Conservation (phyloP, 164 flowering plant species). For the Paratinospora sagittata region DNA sequence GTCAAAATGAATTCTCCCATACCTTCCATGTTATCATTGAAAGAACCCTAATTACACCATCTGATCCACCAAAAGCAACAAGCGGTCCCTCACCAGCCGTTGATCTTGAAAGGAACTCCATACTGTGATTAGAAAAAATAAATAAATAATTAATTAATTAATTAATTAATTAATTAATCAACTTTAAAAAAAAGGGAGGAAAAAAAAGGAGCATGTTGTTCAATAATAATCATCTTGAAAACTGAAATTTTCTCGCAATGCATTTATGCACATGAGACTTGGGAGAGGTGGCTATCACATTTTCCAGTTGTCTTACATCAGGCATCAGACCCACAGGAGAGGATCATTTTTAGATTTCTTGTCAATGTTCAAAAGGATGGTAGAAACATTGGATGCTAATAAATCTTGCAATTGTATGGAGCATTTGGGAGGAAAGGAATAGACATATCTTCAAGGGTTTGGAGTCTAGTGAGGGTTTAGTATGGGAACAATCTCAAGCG, state of each 20-base stretch:
- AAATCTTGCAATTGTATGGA: too few species aligned
- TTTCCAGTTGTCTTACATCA: too few species aligned
- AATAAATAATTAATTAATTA: neutral
- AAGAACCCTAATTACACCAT: slow-evolving; percentile 95
- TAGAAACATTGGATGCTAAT: too few species aligned
- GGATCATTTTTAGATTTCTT: too few species aligned
- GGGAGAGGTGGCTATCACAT: too few species aligned
- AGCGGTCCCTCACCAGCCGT: slow-evolving; percentile 84
- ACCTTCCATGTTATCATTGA: slow-evolving; percentile 99
- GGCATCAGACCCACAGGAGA: too few species aligned
- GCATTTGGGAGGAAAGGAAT: too few species aligned
- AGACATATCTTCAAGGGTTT: too few species aligned
- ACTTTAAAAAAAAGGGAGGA: neutral
- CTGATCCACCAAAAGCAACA: slow-evolving; percentile 97
- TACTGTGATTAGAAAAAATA: slow-evolving; percentile 40
- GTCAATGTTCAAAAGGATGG: too few species aligned
- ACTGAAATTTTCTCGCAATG: neutral
- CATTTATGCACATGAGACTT: too few species aligned
- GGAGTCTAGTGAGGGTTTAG: too few species aligned
- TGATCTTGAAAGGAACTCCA: slow-evolving; percentile 93
- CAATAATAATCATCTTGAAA: neutral
- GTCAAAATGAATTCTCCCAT: slow-evolving; percentile 11
- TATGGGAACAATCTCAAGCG: too few species aligned
- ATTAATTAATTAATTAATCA: neutral
- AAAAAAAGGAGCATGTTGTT: neutral